Evolutionary conservation across 2,329 filamentous ascomycete species (phyloP).

Genomic region (Capronia epimyces): DNA sequence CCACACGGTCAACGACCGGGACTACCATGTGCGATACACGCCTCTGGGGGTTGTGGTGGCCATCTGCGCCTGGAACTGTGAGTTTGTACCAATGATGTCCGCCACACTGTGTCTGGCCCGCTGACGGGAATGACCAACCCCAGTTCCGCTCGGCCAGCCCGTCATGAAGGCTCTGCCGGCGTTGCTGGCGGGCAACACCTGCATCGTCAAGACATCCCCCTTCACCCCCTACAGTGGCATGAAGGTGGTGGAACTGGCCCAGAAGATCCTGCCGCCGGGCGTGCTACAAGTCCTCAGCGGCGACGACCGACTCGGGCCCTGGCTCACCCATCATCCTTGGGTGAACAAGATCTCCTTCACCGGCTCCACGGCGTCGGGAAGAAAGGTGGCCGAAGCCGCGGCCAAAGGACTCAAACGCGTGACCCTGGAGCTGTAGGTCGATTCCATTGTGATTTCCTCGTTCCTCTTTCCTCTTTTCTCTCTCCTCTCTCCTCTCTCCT

Average conservation of each 20-base stretch:
- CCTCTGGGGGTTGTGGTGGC: constrained; percentile 44
- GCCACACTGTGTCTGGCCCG: not conserved
- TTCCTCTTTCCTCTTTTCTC: no score
- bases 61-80: constrained; percentile 57
- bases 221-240: constrained; percentile 48
- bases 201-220: constrained; percentile 56
- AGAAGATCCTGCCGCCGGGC: constrained; percentile 55
- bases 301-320: constrained; percentile 56
- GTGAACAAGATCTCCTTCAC: constrained; percentile 62
- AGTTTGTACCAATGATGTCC: no score
- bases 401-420: constrained; percentile 56
- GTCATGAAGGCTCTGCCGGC: constrained; percentile 49
- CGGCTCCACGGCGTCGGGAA: constrained; percentile 56
- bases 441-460: no score
- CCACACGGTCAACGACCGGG: no score
- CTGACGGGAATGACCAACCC: no score
- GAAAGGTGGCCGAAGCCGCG: constrained; percentile 55
- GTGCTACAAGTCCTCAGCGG: constrained; percentile 58
- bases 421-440: constrained; percentile 53
- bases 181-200: constrained; percentile 48
- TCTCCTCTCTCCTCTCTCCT: no score
- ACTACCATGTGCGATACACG: constrained; percentile 31
- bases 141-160: constrained; percentile 35
- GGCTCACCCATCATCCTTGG: constrained; percentile 53
- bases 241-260: constrained; percentile 56